Evolutionary conservation across 768 basidiomycete species (phyloP).

Genomic region (Pleurotus eryngii): DNA sequence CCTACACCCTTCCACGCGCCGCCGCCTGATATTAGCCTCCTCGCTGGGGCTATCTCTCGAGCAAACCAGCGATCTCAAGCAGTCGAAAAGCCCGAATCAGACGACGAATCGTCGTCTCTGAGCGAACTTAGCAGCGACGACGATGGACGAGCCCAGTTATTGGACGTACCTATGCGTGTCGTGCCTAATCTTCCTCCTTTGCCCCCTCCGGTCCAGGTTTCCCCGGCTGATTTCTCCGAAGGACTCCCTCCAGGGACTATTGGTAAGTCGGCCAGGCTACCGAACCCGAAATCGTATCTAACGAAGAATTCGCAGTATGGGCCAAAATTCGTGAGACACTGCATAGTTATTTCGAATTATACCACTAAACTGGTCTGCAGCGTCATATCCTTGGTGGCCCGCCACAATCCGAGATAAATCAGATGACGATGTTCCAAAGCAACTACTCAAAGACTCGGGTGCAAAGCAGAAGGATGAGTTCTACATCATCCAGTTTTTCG

Average conservation of each 20-base stretch:
- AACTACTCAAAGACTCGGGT: conserved; percentile 29
- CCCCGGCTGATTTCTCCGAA: neutral
- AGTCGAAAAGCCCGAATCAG: neutral
- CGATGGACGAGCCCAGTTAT: neutral
- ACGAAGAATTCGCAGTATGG: conserved; percentile 57
- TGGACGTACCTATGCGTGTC: neutral
- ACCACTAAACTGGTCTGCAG: conserved; percentile 31
- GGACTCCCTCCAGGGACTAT: conserved; percentile 4
- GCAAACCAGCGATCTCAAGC: neutral
- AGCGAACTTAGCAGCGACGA: conserved; percentile 4
- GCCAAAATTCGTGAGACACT: conserved; percentile 63
- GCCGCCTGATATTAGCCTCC: neutral
- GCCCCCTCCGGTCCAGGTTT: neutral
- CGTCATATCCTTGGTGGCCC: conserved; percentile 84
- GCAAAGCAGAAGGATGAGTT: conserved; percentile 32
- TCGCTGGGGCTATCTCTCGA: neutral
- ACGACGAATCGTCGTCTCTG: neutral
- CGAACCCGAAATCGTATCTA: neutral
- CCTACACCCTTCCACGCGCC: neutral
- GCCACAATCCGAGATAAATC: conserved; percentile 70
- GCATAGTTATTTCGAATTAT: neutral
- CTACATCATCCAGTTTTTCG: conserved; percentile 70
- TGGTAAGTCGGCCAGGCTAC: conserved; percentile 38
- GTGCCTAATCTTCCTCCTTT: neutral
- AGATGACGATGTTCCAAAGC: conserved; percentile 51